Percentiles rank a stretch among this genome's conserved stretches.
These are phyloP conservation scores for Paramecium caudatum DNA, from an alignment of 73 alveolate genomes.

Conservation along the genomic window DNA sequence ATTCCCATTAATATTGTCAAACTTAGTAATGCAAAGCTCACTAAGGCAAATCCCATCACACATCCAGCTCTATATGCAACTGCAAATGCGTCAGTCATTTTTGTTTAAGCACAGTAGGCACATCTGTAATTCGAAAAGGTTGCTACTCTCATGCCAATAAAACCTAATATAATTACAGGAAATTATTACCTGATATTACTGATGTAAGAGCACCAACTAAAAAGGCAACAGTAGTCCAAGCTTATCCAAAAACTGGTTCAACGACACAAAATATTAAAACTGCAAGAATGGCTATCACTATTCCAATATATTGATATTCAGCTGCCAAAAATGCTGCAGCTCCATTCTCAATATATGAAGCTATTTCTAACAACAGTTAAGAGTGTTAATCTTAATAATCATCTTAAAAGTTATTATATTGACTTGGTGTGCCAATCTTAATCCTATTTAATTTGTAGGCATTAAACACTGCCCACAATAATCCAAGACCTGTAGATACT, in stretches of 20 bases:
- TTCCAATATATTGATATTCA: conserved; percentile 84
- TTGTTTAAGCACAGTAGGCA: conserved; percentile 82
- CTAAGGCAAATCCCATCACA: conserved; percentile 88
- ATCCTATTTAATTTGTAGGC: conserved; percentile 20
- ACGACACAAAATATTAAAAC: conserved; percentile 81
- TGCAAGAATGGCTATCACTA: conserved; percentile 82
- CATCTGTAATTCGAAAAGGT: conserved; percentile 87
- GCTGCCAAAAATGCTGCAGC: conserved; percentile 88
- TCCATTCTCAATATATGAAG: conserved; percentile 80
- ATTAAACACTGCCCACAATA: conserved; percentile 69
- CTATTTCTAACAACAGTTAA: conserved; percentile 68
- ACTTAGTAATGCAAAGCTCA: conserved; percentile 81
- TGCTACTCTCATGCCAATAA: conserved; percentile 91
- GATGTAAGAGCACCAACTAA: conserved; percentile 88
- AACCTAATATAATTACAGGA: conserved; percentile 74
- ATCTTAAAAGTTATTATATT: conserved; percentile 60
- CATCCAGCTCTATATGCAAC: conserved; percentile 92
- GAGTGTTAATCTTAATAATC: conserved; percentile 49
- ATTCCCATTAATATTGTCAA: conserved; percentile 78
- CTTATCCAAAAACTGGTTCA: conserved; percentile 84
- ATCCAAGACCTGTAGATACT: conserved; percentile 31
- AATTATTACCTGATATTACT: conserved; percentile 75
- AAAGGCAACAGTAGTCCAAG: conserved; percentile 89
- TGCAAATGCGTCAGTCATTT: conserved; percentile 85
- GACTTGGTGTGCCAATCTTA: conserved; percentile 69